Conservation (phyloP, 306 rosid genomes). For the Castanospermum australe region DNA sequence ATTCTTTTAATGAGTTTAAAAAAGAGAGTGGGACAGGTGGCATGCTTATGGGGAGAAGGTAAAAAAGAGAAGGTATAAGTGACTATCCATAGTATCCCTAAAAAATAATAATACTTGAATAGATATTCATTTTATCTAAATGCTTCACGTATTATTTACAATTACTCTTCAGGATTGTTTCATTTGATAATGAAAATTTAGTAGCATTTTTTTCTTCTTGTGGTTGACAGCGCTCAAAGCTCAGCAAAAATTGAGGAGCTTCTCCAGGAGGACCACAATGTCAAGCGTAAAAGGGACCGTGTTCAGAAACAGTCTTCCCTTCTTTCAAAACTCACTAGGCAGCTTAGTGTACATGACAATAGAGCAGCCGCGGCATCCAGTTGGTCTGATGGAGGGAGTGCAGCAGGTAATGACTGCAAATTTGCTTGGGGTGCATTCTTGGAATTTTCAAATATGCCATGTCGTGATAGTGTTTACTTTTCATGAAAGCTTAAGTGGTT, state of each 20-base stretch:
- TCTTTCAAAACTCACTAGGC: conserved; percentile 54
- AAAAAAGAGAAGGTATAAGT: no score
- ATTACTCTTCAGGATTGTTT: conserved; percentile 4
- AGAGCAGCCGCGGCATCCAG: conserved; percentile 47
- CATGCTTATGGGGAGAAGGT: no score
- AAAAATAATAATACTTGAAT: neutral
- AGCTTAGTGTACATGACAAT: conserved; percentile 54
- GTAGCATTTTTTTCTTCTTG: neutral
- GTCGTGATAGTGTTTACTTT: neutral
- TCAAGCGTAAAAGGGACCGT: conserved; percentile 51
- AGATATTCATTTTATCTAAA: conserved; percentile 15
- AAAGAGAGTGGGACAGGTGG: no score
- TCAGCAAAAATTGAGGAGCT: conserved; percentile 53
- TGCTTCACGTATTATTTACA: neutral
- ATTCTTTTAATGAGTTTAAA: no score
- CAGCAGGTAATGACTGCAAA: conserved; percentile 39
- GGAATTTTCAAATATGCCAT: neutral
- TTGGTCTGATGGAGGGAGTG: conserved; percentile 48
- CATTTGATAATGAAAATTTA: neutral
- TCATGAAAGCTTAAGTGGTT: conserved; percentile 1
- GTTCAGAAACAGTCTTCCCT: conserved; percentile 56
- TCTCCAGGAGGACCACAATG: conserved; percentile 50
- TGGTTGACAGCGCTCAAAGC: conserved; percentile 51
- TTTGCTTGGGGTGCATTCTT: conserved; percentile 17
- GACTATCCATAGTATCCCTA: no score